A percentile compares a stretch with the other conserved stretches of the same genome.
These are phyloP conservation scores for Pyrenophora seminiperda DNA, from an alignment of 2,329 filamentous ascomycete genomes.

Conservation along the genomic window DNA sequence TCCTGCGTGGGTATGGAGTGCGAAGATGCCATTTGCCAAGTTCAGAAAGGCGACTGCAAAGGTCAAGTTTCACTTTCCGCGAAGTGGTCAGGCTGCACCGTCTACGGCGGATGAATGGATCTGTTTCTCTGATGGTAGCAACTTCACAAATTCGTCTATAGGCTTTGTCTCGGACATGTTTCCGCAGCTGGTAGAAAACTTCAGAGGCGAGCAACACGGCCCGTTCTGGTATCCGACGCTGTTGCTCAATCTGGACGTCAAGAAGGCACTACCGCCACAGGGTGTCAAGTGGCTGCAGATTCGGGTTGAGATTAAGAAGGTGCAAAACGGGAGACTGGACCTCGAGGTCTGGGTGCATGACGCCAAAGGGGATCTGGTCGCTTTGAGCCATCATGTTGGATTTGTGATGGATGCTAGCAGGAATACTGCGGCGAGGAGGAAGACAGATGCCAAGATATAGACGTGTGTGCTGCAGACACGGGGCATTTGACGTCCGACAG, in stretches of 20 bases:
- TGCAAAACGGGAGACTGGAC: constrained; percentile 75
- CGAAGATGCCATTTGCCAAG: constrained; percentile 51
- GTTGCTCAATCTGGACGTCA: constrained; percentile 75
- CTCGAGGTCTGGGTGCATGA: constrained; percentile 72
- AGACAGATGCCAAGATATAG: constrained; percentile 45
- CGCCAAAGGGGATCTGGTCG: constrained; percentile 66
- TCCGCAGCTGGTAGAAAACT: constrained; percentile 66
- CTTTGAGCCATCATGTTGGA: constrained; percentile 70
- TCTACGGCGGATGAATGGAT: constrained; percentile 69
- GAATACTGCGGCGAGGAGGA: constrained; percentile 62
- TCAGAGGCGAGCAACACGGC: constrained; percentile 40
- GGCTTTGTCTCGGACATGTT: constrained; percentile 73
- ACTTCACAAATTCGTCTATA: constrained; percentile 67
- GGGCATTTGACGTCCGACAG: background rate
- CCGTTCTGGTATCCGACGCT: constrained; percentile 77
- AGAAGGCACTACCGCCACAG: constrained; percentile 69
- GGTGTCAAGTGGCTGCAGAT: constrained; percentile 76
- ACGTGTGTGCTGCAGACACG: constrained; percentile 1
- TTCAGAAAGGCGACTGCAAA: constrained; percentile 59
- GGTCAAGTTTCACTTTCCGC: constrained; percentile 59
- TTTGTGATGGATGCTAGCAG: constrained; percentile 67
- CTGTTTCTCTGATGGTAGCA: constrained; percentile 62
- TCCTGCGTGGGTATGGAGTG: constrained; percentile 53
- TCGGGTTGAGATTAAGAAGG: constrained; percentile 67
- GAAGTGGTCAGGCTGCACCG: constrained; percentile 49